These are phyloP conservation scores for Chaetomidium leptoderma DNA, from an alignment of 495 filamentous ascomycete species.

Conservation along the genomic window DNA sequence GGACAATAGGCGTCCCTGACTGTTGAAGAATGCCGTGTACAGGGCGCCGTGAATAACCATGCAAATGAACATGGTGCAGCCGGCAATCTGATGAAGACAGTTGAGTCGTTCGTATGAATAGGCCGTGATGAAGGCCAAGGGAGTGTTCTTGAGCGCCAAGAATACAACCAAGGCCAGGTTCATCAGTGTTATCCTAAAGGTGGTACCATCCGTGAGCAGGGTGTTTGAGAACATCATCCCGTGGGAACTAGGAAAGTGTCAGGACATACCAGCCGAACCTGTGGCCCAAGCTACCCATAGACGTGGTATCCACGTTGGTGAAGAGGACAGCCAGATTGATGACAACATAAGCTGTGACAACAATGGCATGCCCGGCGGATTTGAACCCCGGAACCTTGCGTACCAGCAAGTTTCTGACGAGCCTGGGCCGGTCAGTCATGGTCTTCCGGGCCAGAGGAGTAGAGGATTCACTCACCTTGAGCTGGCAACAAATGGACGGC, in stretches of 20 bases:
- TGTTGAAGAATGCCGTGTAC: constrained; percentile 41
- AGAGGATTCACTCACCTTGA: constrained; percentile 24
- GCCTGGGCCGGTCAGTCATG: constrained; percentile 22
- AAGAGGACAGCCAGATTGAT: constrained; percentile 51
- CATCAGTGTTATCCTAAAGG: constrained; percentile 49
- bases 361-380: constrained; percentile 48
- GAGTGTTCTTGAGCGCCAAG: constrained; percentile 57
- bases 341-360: constrained; percentile 46
- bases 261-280: constrained; percentile 50
- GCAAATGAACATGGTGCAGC: constrained; percentile 49
- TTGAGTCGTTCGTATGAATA: constrained; percentile 61
- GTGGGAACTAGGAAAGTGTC: background rate
- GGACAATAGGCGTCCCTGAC: constrained; percentile 19
- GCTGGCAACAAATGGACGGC: constrained; percentile 25
- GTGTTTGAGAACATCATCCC: constrained; percentile 9
- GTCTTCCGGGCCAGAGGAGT: no score
- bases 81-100: constrained; percentile 54
- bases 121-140: constrained; percentile 52
- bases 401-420: constrained; percentile 41
- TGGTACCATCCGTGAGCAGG: background rate
- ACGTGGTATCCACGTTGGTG: constrained; percentile 39
- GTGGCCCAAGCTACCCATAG: constrained; percentile 30
- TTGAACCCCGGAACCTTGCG: constrained; percentile 48
- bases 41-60: constrained; percentile 43
- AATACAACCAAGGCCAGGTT: constrained; percentile 56